phyloP scores from a whole-genome alignment of 2,329 filamentous ascomycete species.

The Parasarocladium wereldwijsianum region DNA sequence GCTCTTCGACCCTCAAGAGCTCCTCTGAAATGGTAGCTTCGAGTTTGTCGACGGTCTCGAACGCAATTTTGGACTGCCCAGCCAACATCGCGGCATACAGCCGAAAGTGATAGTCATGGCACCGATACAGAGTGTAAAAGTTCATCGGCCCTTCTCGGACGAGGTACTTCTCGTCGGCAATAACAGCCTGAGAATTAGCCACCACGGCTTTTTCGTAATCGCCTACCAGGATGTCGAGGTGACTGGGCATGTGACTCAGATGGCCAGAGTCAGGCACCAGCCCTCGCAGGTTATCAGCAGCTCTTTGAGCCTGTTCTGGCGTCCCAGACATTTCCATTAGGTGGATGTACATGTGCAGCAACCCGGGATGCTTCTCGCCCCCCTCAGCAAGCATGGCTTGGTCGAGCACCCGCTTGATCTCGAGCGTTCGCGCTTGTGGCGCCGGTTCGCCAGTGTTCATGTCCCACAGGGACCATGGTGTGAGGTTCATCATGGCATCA shows the following conservation, averaged over 20 bases:
- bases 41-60: conserved; percentile 44
- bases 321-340: conserved; percentile 61
- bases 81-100: conserved; percentile 70
- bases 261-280: conserved; percentile 58
- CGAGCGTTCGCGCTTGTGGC: conserved; percentile 16
- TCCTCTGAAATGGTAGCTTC: conserved; percentile 48
- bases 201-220: conserved; percentile 53
- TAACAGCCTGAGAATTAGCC: conserved; percentile 52
- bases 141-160: conserved; percentile 42
- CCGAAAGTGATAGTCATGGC: conserved; percentile 61
- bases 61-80: conserved; percentile 44
- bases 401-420: conserved; percentile 20
- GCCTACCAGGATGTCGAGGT: conserved; percentile 60
- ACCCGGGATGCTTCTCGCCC: conserved; percentile 43
- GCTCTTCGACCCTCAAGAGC: conserved; percentile 47
- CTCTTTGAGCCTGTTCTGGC: conserved; percentile 46
- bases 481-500: conserved; percentile 32
- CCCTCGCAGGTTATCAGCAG: conserved; percentile 46
- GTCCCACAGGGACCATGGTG: conserved; percentile 31
- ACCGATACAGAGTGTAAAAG: conserved; percentile 66
- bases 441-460: conserved; percentile 18
- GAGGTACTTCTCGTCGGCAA: conserved; percentile 54
- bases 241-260: conserved; percentile 62
- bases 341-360: conserved; percentile 65
- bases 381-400: conserved; percentile 27